Evolutionary conservation across 108 stramenopile species (phyloP).

Genomic region (Nitzschia sp.): DNA sequence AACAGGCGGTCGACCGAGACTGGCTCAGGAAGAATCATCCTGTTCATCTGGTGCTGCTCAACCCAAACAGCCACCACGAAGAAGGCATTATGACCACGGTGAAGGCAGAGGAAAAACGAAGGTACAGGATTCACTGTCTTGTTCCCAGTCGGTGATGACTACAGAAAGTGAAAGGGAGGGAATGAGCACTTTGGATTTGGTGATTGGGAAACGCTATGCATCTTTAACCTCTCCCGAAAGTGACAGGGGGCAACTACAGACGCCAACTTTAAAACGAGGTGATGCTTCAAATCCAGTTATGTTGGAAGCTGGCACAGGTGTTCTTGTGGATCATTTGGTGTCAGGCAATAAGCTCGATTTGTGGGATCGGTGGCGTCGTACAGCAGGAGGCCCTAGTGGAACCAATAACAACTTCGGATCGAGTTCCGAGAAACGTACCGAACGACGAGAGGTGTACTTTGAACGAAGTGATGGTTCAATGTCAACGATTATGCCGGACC

Average conservation of each 20-base stretch:
- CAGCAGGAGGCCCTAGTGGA: neutral
- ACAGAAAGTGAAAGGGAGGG: too few species aligned
- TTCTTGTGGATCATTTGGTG: neutral
- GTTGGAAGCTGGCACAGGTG: neutral
- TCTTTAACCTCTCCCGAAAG: neutral
- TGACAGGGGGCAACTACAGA: neutral
- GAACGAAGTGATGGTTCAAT: neutral
- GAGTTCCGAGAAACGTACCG: neutral
- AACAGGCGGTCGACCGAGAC: too few species aligned
- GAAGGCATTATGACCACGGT: too few species aligned
- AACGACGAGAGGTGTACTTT: neutral
- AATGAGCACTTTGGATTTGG: neutral
- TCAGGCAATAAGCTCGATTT: too few species aligned
- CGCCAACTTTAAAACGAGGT: neutral
- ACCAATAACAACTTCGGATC: neutral
- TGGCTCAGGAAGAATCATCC: too few species aligned
- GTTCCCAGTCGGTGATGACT: too few species aligned
- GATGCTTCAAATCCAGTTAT: neutral
- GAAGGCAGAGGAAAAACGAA: too few species aligned
- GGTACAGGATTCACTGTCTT: too few species aligned
- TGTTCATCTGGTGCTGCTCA: too few species aligned
- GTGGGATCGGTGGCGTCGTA: neutral
- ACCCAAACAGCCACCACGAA: too few species aligned
- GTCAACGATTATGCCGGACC: constrained; percentile 21
- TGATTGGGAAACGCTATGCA: neutral